Evolutionary conservation across 257 asterid species (phyloP).

Genomic region (Penstemon barbatus): DNA sequence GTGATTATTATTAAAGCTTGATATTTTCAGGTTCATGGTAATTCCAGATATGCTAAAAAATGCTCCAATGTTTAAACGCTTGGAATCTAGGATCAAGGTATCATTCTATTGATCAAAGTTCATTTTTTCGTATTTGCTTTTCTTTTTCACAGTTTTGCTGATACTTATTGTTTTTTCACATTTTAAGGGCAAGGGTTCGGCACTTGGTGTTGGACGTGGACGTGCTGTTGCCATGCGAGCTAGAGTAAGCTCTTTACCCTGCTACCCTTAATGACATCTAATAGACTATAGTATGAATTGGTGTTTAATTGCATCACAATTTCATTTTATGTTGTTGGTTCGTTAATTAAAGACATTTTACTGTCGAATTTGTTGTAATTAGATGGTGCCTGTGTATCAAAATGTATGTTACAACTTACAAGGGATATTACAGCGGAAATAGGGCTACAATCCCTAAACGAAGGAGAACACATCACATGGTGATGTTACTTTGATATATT

Average conservation of each 20-base stretch:
- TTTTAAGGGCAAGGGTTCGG: constrained; percentile 82
- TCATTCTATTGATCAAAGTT: constrained; percentile 13
- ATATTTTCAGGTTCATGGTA: constrained; percentile 82
- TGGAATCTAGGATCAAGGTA: constrained; percentile 97
- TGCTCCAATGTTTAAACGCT: constrained; percentile 97
- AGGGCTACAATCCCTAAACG: too few relatives aligned
- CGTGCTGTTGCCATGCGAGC: constrained; percentile 97
- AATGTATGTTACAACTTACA: too few relatives aligned
- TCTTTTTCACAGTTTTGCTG: constrained; percentile 19
- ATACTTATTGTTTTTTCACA: constrained; percentile 26
- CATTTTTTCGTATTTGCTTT: not conserved
- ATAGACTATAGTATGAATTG: too few relatives aligned
- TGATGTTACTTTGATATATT: too few relatives aligned
- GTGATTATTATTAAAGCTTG: constrained; percentile 4
- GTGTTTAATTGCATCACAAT: too few relatives aligned
- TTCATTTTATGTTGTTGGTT: too few relatives aligned
- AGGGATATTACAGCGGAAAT: too few relatives aligned
- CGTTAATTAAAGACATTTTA: too few relatives aligned
- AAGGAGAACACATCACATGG: too few relatives aligned
- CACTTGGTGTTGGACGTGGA: constrained; percentile 94
- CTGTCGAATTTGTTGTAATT: too few relatives aligned
- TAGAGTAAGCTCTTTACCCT: constrained; percentile 50
- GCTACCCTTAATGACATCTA: not conserved
- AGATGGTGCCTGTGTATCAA: too few relatives aligned
- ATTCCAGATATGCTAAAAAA: constrained; percentile 98